Conservation (phyloP, 805 yeast genomes). For the Starmera dryadoides region DNA sequence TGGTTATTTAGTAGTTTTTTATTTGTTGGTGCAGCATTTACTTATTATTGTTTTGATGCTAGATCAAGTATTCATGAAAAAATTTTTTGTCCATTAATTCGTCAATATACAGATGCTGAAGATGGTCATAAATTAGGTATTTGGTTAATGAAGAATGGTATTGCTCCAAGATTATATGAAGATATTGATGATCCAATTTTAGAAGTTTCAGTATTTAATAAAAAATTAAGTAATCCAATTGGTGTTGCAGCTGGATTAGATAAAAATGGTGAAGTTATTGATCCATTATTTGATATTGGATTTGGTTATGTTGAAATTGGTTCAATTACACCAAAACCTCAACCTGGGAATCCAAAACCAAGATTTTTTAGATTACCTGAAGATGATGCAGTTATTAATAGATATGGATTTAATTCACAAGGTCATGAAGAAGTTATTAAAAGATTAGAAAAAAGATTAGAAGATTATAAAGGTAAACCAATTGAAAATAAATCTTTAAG, state of each 20-base stretch:
- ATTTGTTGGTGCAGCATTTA: slow-evolving; percentile 31
- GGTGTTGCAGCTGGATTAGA: slow-evolving; percentile 97
- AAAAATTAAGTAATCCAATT: slow-evolving; percentile 61
- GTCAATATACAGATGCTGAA: slow-evolving; percentile 75
- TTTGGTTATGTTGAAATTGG: slow-evolving; percentile 91
- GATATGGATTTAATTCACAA: slow-evolving; percentile 90
- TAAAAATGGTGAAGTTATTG: slow-evolving; percentile 89
- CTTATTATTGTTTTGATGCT: slow-evolving; percentile 61
- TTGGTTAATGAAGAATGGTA: slow-evolving; percentile 56
- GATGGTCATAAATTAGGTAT: slow-evolving; percentile 77
- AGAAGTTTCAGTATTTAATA: slow-evolving; percentile 60
- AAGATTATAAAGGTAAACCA: slow-evolving; percentile 23
- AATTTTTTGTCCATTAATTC: slow-evolving; percentile 67
- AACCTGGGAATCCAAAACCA: slow-evolving; percentile 92
- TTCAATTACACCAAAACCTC: slow-evolving; percentile 86
- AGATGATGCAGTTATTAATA: slow-evolving; percentile 87
- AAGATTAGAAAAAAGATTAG: slow-evolving; percentile 59
- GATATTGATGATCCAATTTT: slow-evolving; percentile 47
- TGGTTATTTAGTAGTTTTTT: slow-evolving; percentile 17
- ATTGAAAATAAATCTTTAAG: slow-evolving; percentile 41
- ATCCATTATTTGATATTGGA: slow-evolving; percentile 68
- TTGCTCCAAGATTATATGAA: slow-evolving; percentile 52
- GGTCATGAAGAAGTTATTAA: slow-evolving; percentile 76
- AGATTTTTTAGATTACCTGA: slow-evolving; percentile 79
- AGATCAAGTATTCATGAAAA: slow-evolving; percentile 80